Conservation (phyloP, 768 basidiomycete genomes). For the Russula emetica region DNA sequence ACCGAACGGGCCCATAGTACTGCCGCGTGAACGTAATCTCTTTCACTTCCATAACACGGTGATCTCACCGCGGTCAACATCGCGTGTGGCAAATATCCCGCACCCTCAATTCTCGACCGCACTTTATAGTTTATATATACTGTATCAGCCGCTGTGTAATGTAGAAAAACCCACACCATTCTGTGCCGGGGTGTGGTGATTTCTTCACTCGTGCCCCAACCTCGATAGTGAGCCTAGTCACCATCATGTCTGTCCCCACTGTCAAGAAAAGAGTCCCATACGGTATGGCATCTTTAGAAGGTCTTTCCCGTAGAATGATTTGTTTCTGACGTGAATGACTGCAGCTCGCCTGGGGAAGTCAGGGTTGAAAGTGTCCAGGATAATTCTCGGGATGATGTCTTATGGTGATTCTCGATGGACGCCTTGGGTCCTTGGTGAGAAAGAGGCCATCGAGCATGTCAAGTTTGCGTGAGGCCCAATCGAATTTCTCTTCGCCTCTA, state of each 20-base stretch:
- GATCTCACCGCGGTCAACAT: no score
- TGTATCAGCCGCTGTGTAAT: background rate
- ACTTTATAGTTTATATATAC: no score
- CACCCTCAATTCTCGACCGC: background rate
- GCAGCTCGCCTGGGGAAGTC: constrained; percentile 41
- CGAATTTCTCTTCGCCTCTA: constrained; percentile 13
- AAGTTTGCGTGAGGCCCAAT: constrained; percentile 30
- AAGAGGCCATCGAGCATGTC: constrained; percentile 28
- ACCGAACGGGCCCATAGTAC: no score
- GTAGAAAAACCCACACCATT: background rate
- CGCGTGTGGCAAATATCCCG: no score
- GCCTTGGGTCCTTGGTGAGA: constrained; percentile 36
- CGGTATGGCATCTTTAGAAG: background rate
- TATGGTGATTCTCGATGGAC: constrained; percentile 41
- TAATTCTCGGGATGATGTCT: constrained; percentile 61
- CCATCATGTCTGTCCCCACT: constrained; percentile 5
- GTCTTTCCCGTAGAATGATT: background rate
- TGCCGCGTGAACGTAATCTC: no score
- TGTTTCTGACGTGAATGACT: background rate
- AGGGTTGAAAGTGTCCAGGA: constrained; percentile 58
- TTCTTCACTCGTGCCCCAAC: background rate
- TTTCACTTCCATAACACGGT: no score
- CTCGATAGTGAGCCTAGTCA: background rate
- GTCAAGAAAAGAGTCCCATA: constrained; percentile 18
- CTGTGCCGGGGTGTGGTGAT: background rate